Evolutionary conservation across 2,329 filamentous ascomycete species (phyloP).

Genomic region (Pseudogymnoascus sp.): DNA sequence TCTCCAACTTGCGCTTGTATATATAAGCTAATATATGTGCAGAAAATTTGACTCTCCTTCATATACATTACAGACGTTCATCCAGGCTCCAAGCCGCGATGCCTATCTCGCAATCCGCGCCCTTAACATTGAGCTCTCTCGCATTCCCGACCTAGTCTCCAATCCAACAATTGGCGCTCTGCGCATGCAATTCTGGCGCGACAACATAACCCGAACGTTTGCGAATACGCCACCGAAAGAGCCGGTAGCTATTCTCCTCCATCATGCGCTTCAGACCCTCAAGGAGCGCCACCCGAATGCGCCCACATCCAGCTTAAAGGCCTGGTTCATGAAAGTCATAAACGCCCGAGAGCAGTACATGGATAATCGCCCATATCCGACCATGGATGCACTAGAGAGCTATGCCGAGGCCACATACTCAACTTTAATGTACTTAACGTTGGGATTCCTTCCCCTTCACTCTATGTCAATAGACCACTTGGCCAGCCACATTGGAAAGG

Average conservation of each 20-base stretch:
- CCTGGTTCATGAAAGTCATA: conserved; percentile 70
- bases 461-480: conserved; percentile 86
- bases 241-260: conserved; percentile 78
- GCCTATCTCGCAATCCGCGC: conserved; percentile 85
- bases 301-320: conserved; percentile 44
- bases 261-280: conserved; percentile 60
- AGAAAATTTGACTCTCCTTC: conserved; percentile 87
- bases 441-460: conserved; percentile 69
- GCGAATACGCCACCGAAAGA: conserved; percentile 75
- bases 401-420: conserved; percentile 96
- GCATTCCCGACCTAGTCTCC: conserved; percentile 82
- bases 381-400: conserved; percentile 64
- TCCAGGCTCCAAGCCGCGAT: conserved; percentile 65
- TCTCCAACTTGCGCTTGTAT: background rate
- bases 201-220: conserved; percentile 71
- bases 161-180: conserved; percentile 79
- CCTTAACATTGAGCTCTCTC: conserved; percentile 85
- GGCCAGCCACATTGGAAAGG: conserved; percentile 91
- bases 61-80: conserved; percentile 75
- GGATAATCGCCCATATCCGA: conserved; percentile 72
- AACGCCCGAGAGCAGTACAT: conserved; percentile 74
- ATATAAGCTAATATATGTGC: conserved; percentile 14
- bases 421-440: conserved; percentile 78
- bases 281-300: conserved; percentile 34
- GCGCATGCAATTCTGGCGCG: conserved; percentile 92